These are phyloP conservation scores for Elsinoe perseae DNA, from an alignment of 2,329 filamentous ascomycete genomes.

Conservation along the genomic window DNA sequence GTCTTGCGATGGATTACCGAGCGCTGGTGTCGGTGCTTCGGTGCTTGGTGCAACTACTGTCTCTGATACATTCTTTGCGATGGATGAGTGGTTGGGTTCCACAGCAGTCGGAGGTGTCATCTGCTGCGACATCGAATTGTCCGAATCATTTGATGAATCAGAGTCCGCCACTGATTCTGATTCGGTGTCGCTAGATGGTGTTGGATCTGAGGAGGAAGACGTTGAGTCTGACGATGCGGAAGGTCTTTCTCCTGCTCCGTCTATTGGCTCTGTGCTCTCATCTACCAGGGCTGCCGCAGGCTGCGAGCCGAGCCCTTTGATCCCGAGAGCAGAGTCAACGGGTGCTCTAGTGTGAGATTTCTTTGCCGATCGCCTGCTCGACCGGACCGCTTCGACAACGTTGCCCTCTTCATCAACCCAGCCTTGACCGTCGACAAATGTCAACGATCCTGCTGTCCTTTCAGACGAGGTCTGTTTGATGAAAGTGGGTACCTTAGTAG, in stretches of 20 bases:
- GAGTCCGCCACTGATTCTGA: conserved; percentile 15
- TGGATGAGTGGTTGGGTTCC: not conserved
- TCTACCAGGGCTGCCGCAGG: not conserved
- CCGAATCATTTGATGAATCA: not conserved
- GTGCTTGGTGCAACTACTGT: not conserved
- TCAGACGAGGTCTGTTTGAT: conserved; percentile 51
- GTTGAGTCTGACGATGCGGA: not conserved
- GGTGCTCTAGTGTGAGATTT: not conserved
- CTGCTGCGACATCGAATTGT: not conserved
- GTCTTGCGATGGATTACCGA: not conserved
- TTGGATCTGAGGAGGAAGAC: not conserved
- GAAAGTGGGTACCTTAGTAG: conserved; percentile 73
- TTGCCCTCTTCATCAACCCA: conserved; percentile 78
- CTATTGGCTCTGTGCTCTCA: not conserved
- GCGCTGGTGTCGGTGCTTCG: conserved; percentile 18
- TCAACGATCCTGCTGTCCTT: conserved; percentile 42
- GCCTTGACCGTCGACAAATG: conserved; percentile 75
- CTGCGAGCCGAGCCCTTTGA: not conserved
- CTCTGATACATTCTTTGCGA: not conserved
- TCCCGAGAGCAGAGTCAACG: not conserved
- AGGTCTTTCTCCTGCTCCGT: not conserved
- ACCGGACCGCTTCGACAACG: conserved; percentile 54
- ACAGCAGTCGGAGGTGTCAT: not conserved
- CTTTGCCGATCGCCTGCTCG: not conserved
- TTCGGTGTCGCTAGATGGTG: not conserved